Percentiles rank a stretch among this genome's conserved stretches.
phyloP scores from a whole-genome alignment of 345 rosid species.

The Trapa incisa region DNA sequence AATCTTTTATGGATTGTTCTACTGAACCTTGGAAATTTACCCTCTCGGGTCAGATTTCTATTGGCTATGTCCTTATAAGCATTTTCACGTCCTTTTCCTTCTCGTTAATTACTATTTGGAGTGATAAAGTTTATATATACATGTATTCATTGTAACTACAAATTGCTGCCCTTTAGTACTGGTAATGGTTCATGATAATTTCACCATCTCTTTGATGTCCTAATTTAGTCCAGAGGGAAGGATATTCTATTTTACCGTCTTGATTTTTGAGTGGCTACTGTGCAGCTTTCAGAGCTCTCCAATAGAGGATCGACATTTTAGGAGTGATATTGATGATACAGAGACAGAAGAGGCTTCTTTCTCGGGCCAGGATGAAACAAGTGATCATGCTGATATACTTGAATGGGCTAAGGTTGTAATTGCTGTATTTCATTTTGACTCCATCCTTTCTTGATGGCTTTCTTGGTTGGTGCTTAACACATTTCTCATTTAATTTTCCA shows the following conservation, averaged over 20 bases:
- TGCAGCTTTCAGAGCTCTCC: slow-evolving; percentile 77
- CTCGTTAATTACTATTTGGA: background rate
- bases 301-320: slow-evolving; percentile 46
- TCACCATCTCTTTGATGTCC: background rate
- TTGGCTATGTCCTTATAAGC: background rate
- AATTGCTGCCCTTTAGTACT: background rate
- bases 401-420: slow-evolving; percentile 85
- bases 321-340: slow-evolving; percentile 54
- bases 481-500: slow-evolving; percentile 18
- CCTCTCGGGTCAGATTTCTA: background rate
- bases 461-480: slow-evolving; percentile 3
- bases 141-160: background rate
- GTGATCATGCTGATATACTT: slow-evolving; percentile 56
- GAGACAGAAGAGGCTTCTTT: slow-evolving; percentile 74
- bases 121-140: background rate
- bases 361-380: slow-evolving; percentile 78
- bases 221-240: background rate
- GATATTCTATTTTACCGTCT: background rate
- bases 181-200: background rate
- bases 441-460: slow-evolving; percentile 6
- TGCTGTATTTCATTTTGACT: slow-evolving; percentile 2
- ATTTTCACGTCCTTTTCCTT: background rate
- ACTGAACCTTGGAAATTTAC: background rate
- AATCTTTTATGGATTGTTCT: background rate
- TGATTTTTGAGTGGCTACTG: background rate